Conservation (phyloP, 1,284 basidiomycete genomes). For the Puccinia triticina region DNA sequence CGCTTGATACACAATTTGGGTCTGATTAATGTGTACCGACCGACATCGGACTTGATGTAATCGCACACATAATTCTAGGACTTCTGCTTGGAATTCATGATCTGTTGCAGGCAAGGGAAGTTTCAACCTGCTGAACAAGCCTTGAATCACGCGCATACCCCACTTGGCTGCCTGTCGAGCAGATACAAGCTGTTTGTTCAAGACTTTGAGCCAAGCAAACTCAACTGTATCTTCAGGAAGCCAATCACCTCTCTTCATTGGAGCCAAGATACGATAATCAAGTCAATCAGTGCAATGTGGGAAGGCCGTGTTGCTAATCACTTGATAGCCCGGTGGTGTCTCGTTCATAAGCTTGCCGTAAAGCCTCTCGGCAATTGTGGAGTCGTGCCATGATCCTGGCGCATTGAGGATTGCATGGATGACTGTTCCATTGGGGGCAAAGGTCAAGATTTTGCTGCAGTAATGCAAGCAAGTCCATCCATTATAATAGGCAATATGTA, state of each 20-base stretch:
- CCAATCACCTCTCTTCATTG: neutral
- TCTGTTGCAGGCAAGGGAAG: neutral
- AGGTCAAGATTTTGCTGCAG: neutral
- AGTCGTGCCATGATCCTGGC: neutral
- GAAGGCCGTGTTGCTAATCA: neutral
- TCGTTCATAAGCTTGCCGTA: neutral
- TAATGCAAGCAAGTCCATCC: neutral
- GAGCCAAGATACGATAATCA: neutral
- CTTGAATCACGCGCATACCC: neutral
- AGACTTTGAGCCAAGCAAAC: neutral
- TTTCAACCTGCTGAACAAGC: neutral
- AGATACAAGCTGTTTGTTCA: neutral
- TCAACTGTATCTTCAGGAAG: neutral
- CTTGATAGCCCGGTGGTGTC: neutral
- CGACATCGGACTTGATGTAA: neutral
- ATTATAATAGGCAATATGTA: conserved; percentile 5
- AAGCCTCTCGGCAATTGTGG: neutral
- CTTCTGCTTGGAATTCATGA: neutral
- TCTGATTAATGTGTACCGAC: neutral
- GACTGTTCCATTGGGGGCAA: neutral
- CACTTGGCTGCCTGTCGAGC: neutral
- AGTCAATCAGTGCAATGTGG: neutral
- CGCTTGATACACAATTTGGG: neutral
- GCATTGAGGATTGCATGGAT: neutral
- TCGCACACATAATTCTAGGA: neutral